Conservation (phyloP, 2,329 filamentous ascomycete species). For the Fusarium pseudoanthophilum region DNA sequence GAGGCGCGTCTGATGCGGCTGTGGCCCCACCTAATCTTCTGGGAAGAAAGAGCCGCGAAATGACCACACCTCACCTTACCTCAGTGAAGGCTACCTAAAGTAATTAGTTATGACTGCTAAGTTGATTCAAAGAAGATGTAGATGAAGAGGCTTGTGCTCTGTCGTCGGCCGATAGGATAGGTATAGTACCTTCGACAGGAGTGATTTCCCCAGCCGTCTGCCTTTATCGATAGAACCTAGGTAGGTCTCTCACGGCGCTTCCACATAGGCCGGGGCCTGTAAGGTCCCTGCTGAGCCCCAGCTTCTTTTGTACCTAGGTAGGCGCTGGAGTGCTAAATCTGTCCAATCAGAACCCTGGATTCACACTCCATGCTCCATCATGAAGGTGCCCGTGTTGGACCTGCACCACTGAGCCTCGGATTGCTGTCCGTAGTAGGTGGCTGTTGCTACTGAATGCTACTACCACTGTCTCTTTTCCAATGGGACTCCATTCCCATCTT, state of each 20-base stretch:
- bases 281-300: constrained; percentile 20
- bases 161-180: not conserved
- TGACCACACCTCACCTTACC: constrained; percentile 24
- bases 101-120: constrained; percentile 4
- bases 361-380: constrained; percentile 35
- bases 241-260: constrained; percentile 20
- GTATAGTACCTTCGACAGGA: not conserved
- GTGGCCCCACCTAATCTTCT: constrained; percentile 26
- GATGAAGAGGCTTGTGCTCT: not conserved
- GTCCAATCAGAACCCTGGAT: constrained; percentile 24
- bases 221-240: not conserved
- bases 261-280: constrained; percentile 4
- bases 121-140: not conserved
- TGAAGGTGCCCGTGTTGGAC: constrained; percentile 16
- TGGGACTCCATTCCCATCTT: constrained; percentile 30
- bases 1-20: constrained; percentile 43
- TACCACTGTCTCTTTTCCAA: constrained; percentile 36
- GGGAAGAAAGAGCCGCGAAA: constrained; percentile 38
- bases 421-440: constrained; percentile 31
- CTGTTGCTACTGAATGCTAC: constrained; percentile 20
- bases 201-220: not conserved
- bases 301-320: constrained; percentile 22
- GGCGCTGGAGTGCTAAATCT: constrained; percentile 16
- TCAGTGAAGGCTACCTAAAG: not conserved
- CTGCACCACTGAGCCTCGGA: constrained; percentile 36